Evolutionary conservation across 2,329 filamentous ascomycete species (phyloP).

Genomic region (Trichoderma gracile): DNA sequence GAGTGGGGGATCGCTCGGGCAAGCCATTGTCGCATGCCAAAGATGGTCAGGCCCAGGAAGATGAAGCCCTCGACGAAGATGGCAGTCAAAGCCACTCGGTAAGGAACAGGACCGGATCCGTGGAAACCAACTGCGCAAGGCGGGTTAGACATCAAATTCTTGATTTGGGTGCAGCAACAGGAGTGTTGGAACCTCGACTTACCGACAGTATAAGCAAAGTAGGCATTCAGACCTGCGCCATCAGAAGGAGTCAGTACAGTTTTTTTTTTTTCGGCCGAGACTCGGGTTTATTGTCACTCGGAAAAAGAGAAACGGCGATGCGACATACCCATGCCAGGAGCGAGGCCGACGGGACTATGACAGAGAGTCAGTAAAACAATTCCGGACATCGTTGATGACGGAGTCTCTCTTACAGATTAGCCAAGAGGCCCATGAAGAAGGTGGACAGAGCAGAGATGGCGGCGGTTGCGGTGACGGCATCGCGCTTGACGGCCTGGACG

Average conservation of each 20-base stretch:
- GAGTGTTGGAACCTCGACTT: constrained; percentile 18
- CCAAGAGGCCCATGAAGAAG: constrained; percentile 82
- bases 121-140: constrained; percentile 64
- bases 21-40: constrained; percentile 85
- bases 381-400: not conserved
- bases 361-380: not conserved
- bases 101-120: constrained; percentile 72
- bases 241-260: constrained; percentile 18
- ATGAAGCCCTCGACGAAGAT: constrained; percentile 88
- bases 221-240: constrained; percentile 68
- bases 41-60: constrained; percentile 75
- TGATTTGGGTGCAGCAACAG: too few relatives aligned
- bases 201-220: constrained; percentile 71
- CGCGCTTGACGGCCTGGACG: constrained; percentile 65
- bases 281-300: not conserved
- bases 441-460: constrained; percentile 76
- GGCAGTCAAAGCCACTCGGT: constrained; percentile 74
- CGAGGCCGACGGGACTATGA: constrained; percentile 41
- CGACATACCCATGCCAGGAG: constrained; percentile 46
- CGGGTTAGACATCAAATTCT: not conserved
- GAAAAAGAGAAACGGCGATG: too few relatives aligned
- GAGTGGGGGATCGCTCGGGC: constrained; percentile 78
- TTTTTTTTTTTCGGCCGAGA: not conserved
- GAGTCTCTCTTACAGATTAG: constrained; percentile 63
- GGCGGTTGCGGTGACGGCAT: constrained; percentile 81